phyloP scores from a whole-genome alignment of 2,329 filamentous ascomycete genomes.

The Periglandula ipomoeae region DNA sequence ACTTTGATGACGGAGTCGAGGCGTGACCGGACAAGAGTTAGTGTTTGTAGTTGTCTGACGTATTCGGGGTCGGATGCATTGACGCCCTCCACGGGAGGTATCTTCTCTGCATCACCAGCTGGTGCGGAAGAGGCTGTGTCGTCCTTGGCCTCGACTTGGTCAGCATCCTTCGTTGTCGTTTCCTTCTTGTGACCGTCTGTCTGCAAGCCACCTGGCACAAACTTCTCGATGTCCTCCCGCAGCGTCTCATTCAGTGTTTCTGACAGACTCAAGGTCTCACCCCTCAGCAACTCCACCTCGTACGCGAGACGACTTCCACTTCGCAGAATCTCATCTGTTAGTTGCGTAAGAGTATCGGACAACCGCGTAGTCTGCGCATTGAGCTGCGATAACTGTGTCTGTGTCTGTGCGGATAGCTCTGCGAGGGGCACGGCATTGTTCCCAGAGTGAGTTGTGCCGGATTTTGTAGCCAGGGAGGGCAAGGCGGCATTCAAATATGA shows the following conservation, averaged over 20 bases:
- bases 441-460: slow-evolving; percentile 15
- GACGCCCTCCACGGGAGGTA: slow-evolving; percentile 9
- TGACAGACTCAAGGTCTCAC: slow-evolving; percentile 71
- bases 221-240: slow-evolving; percentile 61
- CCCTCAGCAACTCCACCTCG: slow-evolving; percentile 86
- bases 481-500: slow-evolving; percentile 77
- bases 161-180: slow-evolving; percentile 5
- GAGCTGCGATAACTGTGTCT: slow-evolving; percentile 76
- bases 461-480: slow-evolving; percentile 51
- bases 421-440: slow-evolving; percentile 49
- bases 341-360: slow-evolving; percentile 70
- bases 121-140: slow-evolving; percentile 14
- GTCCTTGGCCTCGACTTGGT: slow-evolving; percentile 12
- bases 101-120: slow-evolving; percentile 8
- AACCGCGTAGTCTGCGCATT: slow-evolving; percentile 81
- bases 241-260: slow-evolving; percentile 69
- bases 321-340: slow-evolving; percentile 91
- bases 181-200: slow-evolving; percentile 19
- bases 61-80: slow-evolving; percentile 48
- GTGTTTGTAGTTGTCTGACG: slow-evolving; percentile 69
- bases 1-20: slow-evolving; percentile 82
- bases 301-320: slow-evolving; percentile 85
- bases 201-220: slow-evolving; percentile 49
- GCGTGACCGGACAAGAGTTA: slow-evolving; percentile 73
- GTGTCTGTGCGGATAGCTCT: slow-evolving; percentile 73